Conservation (phyloP, 2,329 filamentous ascomycete species). For the Botryotinia convoluta region DNA sequence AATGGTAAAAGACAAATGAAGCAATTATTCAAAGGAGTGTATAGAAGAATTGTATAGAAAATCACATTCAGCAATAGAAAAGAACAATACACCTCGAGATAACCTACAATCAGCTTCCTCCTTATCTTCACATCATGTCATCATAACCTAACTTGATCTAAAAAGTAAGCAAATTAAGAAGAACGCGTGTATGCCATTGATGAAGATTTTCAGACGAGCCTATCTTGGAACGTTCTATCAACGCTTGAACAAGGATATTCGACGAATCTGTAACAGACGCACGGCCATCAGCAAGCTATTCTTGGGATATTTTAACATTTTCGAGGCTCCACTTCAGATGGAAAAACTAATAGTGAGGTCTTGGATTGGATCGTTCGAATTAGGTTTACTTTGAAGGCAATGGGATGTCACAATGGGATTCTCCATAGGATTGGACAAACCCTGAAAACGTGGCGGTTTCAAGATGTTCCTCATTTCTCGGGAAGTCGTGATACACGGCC, state of each 20-base stretch:
- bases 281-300: neutral
- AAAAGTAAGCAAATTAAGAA: neutral
- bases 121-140: conserved; percentile 8
- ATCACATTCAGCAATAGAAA: neutral
- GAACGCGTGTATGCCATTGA: conserved; percentile 3
- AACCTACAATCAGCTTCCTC: neutral
- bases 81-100: neutral
- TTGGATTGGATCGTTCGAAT: neutral
- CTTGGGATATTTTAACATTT: neutral
- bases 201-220: neutral
- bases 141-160: neutral
- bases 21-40: neutral
- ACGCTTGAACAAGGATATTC: neutral
- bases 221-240: neutral
- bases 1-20: neutral
- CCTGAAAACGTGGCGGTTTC: conserved; percentile 1
- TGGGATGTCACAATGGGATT: neutral
- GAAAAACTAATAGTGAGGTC: neutral
- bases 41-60: neutral
- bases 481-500: neutral
- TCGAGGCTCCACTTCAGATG: neutral
- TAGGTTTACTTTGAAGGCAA: neutral
- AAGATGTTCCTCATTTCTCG: neutral
- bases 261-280: neutral
- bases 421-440: neutral